These are phyloP conservation scores for Tetrapisispora nanseiensis DNA, from an alignment of 805 yeast species.

Conservation along the genomic window DNA sequence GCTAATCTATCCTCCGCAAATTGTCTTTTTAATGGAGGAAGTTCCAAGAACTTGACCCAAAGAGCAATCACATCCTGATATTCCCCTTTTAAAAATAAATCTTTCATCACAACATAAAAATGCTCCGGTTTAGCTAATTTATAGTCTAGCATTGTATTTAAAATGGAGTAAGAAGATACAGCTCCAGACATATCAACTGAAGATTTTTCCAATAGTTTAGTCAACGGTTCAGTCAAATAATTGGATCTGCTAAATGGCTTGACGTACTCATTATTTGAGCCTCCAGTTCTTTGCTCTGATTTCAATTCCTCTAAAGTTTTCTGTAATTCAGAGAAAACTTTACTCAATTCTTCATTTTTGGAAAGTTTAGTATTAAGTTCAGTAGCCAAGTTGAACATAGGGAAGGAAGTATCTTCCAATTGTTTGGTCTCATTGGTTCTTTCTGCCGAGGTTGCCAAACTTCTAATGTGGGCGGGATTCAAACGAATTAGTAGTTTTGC, in stretches of 20 bases:
- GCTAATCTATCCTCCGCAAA: constrained; percentile 6
- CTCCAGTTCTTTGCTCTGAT: too few relatives aligned
- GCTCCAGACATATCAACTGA: constrained; percentile 1
- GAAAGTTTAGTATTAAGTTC: background rate
- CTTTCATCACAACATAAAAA: constrained; percentile 19
- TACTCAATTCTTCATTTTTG: background rate
- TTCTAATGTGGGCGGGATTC: background rate
- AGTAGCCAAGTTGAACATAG: background rate
- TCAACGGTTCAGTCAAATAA: constrained; percentile 14
- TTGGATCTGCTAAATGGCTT: constrained; percentile 8
- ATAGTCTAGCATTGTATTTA: constrained; percentile 17
- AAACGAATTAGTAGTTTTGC: background rate
- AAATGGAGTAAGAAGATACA: constrained; percentile 21
- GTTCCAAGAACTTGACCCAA: constrained; percentile 26
- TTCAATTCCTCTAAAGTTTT: background rate
- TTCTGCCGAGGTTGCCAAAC: background rate
- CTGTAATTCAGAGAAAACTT: background rate
- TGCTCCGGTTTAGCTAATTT: constrained; percentile 23
- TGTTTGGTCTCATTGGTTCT: background rate
- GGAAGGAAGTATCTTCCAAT: too few relatives aligned
- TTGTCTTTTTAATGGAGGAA: constrained; percentile 11
- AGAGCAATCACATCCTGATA: constrained; percentile 24
- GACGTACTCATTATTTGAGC: too few relatives aligned
- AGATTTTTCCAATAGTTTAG: constrained; percentile 10
- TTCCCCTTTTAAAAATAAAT: constrained; percentile 11